Percentiles rank a stretch among this genome's conserved stretches.
Evolutionary conservation across 495 filamentous ascomycete species (phyloP).

Genomic region (Venustampulla echinocandica): DNA sequence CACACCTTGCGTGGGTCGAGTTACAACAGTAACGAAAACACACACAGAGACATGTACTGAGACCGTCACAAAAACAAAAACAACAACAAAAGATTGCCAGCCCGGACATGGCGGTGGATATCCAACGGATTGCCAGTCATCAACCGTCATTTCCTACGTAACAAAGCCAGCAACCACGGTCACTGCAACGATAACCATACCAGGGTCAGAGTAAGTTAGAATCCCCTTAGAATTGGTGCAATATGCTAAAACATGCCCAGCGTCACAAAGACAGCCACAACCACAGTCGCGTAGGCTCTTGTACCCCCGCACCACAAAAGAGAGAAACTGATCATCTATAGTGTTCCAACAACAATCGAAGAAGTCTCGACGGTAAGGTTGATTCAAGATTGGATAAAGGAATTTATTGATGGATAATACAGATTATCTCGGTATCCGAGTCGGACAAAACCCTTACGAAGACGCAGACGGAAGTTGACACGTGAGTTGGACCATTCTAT

Average conservation of each 20-base stretch:
- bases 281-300: slow-evolving; percentile 2
- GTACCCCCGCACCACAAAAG: background rate
- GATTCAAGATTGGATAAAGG: background rate
- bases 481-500: no score
- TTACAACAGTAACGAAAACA: background rate
- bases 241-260: background rate
- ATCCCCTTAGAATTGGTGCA: background rate
- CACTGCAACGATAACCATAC: background rate
- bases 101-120: background rate
- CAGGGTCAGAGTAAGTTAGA: background rate
- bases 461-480: no score
- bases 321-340: slow-evolving; percentile 1
- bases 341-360: slow-evolving; percentile 4
- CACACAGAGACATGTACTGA: slow-evolving; percentile 2
- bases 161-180: background rate
- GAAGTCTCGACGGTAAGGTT: background rate
- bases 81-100: background rate
- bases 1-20: background rate
- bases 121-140: background rate
- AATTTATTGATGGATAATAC: background rate
- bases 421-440: background rate
- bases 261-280: background rate
- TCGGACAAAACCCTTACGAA: no score
- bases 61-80: background rate
- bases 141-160: background rate